Evolutionary conservation across 2,329 filamentous ascomycete genomes (phyloP), one percentile per base, ranked within the genome.

Genomic region (Aspergillus unguis): DNA sequence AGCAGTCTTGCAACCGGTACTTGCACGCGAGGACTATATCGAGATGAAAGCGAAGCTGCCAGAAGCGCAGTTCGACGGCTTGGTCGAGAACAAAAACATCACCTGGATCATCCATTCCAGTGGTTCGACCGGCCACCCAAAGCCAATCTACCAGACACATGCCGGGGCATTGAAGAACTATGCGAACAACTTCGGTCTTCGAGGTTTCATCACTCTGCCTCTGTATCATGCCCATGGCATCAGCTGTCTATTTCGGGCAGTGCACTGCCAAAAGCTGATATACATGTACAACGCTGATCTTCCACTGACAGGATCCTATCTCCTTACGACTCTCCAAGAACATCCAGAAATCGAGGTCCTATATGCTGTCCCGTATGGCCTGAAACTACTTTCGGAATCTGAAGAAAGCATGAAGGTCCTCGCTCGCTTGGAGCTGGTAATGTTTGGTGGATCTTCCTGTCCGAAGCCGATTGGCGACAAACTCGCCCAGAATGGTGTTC

Each of bases 331-430:
- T 7, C 72, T 83, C 54, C 58, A 69, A 6, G 64, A 64, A 7
- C 65, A 75, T 52, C 53, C 48, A 3, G 58, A 75, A 10, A 75
- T 77, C 1, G 75, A 85, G 50, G 77, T 80, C 17, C 77, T 87
- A n/a, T 78, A 84, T 52, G 77, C 75, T 2, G 84, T 87, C 0
- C 85, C 85, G 0, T 87, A 86, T 58, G 79, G 81, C 0, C 65
- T 87, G 26, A 86, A 87, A 61, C 69, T 87, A 0, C 71, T 87
- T 1, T 77, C 78, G 0, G 85, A 87, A 61, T 76, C 77, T 0
- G 71, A 80, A 0, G 74, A 78, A 23, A 85, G 84, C 0, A 73
- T 85, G 17, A 61, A 69, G 2, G 66, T 69, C 2, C 65, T 85
- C 26, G 65, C 66, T 1, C 65, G 68, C 6, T 69, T 78, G 11